phyloP scores from a whole-genome alignment of 768 basidiomycete species.

The Leccinum broughii region DNA sequence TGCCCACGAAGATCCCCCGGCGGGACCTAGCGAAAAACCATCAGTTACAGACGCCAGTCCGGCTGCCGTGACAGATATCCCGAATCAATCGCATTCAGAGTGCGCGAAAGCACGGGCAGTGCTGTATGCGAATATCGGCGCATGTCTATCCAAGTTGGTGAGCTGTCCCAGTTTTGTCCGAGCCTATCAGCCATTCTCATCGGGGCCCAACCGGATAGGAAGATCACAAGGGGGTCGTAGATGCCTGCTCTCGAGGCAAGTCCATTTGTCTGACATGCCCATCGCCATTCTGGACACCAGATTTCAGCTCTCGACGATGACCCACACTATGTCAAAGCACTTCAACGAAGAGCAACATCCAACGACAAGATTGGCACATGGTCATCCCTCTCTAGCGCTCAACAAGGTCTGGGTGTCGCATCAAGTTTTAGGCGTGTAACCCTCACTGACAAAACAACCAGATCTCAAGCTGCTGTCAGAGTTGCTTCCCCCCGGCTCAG shows the following conservation, averaged over 20 bases:
- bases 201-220: conserved; percentile 43
- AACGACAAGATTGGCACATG: conserved; percentile 82
- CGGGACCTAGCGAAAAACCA: conserved; percentile 16
- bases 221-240: conserved; percentile 76
- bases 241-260: conserved; percentile 77
- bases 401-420: conserved; percentile 62
- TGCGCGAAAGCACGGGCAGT: conserved; percentile 65
- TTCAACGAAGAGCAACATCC: conserved; percentile 84
- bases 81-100: conserved; percentile 42
- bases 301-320: conserved; percentile 81
- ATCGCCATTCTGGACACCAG: conserved; percentile 6
- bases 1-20: conserved; percentile 21
- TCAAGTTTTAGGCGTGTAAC: not conserved
- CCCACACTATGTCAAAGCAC: conserved; percentile 80
- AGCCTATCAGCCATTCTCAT: not conserved
- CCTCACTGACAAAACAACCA: conserved; percentile 31
- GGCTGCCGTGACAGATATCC: conserved; percentile 14
- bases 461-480: conserved; percentile 77
- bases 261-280: not conserved
- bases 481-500: conserved; percentile 57
- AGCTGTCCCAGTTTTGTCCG: conserved; percentile 24
- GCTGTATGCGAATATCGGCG: conserved; percentile 85
- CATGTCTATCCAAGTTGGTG: conserved; percentile 80
- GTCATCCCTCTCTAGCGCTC: conserved; percentile 77
- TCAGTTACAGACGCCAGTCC: conserved; percentile 9